A percentile compares a stretch with the other conserved stretches of the same genome.
phyloP scores from a whole-genome alignment of 2,329 filamentous ascomycete species.

The Aspergillus pseudoglaucus region DNA sequence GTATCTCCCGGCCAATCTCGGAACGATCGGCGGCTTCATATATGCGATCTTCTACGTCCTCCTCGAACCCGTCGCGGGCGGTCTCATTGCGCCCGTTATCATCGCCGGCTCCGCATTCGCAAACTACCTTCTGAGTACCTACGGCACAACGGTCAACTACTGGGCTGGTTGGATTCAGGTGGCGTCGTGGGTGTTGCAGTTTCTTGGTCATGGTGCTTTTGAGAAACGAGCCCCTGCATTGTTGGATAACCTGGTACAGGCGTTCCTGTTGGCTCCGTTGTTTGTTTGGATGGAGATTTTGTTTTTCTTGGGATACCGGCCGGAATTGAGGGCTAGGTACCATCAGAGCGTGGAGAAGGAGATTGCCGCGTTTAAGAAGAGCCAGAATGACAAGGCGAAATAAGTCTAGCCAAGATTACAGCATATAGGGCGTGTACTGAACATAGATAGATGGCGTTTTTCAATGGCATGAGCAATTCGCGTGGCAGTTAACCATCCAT shows the following conservation, averaged over 20 bases:
- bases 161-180: constrained; percentile 65
- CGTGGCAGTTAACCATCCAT: too few relatives aligned
- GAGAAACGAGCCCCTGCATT: constrained; percentile 84
- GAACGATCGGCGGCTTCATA: constrained; percentile 50
- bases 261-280: constrained; percentile 84
- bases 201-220: constrained; percentile 82
- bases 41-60: constrained; percentile 81
- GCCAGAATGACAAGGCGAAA: constrained; percentile 31
- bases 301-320: constrained; percentile 84
- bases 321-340: constrained; percentile 75
- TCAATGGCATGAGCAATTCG: too few relatives aligned
- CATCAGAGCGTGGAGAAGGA: constrained; percentile 69
- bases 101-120: constrained; percentile 66
- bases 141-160: constrained; percentile 55
- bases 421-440: background rate
- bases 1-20: constrained; percentile 54
- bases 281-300: constrained; percentile 96
- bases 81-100: constrained; percentile 67
- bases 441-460: too few relatives aligned
- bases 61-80: constrained; percentile 88
- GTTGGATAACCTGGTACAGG: constrained; percentile 85
- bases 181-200: constrained; percentile 78
- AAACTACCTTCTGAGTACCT: constrained; percentile 65
- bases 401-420: constrained; percentile 2
- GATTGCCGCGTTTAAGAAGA: constrained; percentile 65